Evolutionary conservation across 2,329 filamentous ascomycete genomes (phyloP), one percentile per base, ranked within the genome.

Genomic region (Nemania bipapillata): DNA sequence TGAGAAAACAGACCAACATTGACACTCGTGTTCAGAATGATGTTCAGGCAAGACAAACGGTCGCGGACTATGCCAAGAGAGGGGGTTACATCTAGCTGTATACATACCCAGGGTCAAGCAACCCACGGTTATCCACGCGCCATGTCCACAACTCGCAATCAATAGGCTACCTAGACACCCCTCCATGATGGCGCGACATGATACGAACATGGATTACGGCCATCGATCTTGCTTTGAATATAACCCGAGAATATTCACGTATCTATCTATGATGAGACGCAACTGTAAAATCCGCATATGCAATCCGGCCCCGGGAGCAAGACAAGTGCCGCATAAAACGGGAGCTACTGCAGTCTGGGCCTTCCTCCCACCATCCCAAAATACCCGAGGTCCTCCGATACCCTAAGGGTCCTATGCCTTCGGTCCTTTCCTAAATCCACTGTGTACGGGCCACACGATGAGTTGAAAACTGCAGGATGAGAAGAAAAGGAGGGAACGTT

Each of bases 1-100:
- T 24, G 12, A 47, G 12, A 8, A 53, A 54, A 28, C 58, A 56
- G 17, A 42, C 15, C 35, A 47, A 6, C 47, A 35, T 42, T 52
- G 35, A 67, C 53, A 47, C n/a, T 50, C 30, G 45, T 17, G 55
- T 60, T 56, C 24, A 52, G 30, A 15, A 58, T 47, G 32, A 35
- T 45, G 5, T 40, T 60, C 9, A 5, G n/a, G 22, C 40, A 45
- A 45, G 20, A 15, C 28, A 52, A 24, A 63, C 7, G 9, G 37
- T 20, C 17, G 30, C 4, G 22, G 35, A 8, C 30, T 28, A 57
- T 42, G n/a, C 11, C 52, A 53, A 15, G 32, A 6, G 9, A 30
- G 54, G 52, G 26, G 30, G 11, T 45, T 56, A 24, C 28, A 64
- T 52, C 40, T 17, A 20, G n/a, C 12, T 20, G 47, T 52, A 42